Evolutionary conservation across 192 early-diverging fungal genomes (phyloP).

Genomic region (Backusella westeae): DNA sequence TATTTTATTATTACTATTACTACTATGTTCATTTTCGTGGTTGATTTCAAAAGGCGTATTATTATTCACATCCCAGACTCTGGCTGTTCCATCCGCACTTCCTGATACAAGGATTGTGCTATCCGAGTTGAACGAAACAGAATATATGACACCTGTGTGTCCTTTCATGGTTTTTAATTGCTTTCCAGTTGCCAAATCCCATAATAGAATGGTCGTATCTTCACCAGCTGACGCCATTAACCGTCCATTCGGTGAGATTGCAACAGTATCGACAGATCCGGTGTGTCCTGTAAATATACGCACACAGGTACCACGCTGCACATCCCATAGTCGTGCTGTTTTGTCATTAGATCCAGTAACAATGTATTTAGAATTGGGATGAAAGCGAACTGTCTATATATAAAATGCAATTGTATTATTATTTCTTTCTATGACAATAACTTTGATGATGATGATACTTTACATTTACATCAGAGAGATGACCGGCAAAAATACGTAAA

Average conservation of each 20-base stretch:
- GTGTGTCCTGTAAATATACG: slow-evolving; percentile 89
- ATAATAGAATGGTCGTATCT: slow-evolving; percentile 76
- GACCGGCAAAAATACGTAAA: slow-evolving; percentile 96
- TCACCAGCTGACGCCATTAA: slow-evolving; percentile 87
- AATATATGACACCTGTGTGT: slow-evolving; percentile 81
- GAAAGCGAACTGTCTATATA: slow-evolving; percentile 80
- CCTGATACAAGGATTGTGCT: slow-evolving; percentile 81
- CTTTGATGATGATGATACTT: not conserved
- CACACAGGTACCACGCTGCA: slow-evolving; percentile 85
- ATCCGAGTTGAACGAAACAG: slow-evolving; percentile 84
- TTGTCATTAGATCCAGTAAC: slow-evolving; percentile 91
- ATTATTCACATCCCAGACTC: slow-evolving; percentile 85
- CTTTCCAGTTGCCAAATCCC: slow-evolving; percentile 89
- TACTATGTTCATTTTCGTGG: not conserved
- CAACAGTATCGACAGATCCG: slow-evolving; percentile 81
- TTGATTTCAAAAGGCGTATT: slow-evolving; percentile 20
- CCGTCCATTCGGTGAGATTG: slow-evolving; percentile 90
- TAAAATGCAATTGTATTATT: not conserved
- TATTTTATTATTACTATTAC: not conserved
- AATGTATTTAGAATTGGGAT: slow-evolving; percentile 95
- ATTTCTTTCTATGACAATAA: not conserved
- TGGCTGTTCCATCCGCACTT: slow-evolving; percentile 84
- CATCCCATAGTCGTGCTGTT: slow-evolving; percentile 89
- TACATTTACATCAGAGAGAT: slow-evolving; percentile 95
- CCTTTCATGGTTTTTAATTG: slow-evolving; percentile 81